phyloP scores from a whole-genome alignment of 2,329 filamentous ascomycete species.

The Neopestalotiopsis rosae region DNA sequence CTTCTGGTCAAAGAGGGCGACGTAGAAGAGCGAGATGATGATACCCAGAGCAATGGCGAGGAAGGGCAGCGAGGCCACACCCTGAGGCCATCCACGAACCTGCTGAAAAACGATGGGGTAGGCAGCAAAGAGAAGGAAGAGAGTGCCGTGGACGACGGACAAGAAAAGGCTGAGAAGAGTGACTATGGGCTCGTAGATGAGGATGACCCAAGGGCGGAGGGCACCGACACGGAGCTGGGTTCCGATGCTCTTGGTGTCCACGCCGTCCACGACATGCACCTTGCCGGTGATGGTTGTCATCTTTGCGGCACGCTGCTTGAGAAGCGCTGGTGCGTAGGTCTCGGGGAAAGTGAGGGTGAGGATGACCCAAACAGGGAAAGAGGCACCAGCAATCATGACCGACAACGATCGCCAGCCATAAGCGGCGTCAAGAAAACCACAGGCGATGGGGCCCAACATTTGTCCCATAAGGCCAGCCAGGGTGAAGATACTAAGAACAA shows the following conservation, averaged over 20 bases:
- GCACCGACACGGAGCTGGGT: slow-evolving; percentile 20
- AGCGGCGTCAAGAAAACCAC: slow-evolving; percentile 25
- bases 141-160: slow-evolving; percentile 47
- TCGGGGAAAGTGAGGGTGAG: slow-evolving; percentile 30
- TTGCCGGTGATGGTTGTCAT: slow-evolving; percentile 29
- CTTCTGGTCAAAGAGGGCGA: slow-evolving; percentile 47
- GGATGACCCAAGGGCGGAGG: slow-evolving; percentile 36
- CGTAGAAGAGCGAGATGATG: slow-evolving; percentile 53
- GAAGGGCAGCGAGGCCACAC: slow-evolving; percentile 59
- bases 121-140: slow-evolving; percentile 48
- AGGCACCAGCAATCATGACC: slow-evolving; percentile 23
- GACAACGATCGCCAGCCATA: slow-evolving; percentile 27
- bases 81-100: slow-evolving; percentile 51
- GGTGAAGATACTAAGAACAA: slow-evolving; percentile 21
- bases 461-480: slow-evolving; percentile 28
- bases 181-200: slow-evolving; percentile 64
- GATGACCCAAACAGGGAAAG: slow-evolving; percentile 20
- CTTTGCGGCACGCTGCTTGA: slow-evolving; percentile 25
- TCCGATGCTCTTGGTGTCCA: slow-evolving; percentile 23
- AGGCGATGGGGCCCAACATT: slow-evolving; percentile 27
- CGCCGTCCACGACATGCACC: slow-evolving; percentile 26
- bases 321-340: slow-evolving; percentile 35
- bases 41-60: slow-evolving; percentile 62
- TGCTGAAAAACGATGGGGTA: slow-evolving; percentile 59
- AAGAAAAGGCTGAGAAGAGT: slow-evolving; percentile 59